Conservation (phyloP, 495 filamentous ascomycete species). For the Xylaria flabelliformis region DNA sequence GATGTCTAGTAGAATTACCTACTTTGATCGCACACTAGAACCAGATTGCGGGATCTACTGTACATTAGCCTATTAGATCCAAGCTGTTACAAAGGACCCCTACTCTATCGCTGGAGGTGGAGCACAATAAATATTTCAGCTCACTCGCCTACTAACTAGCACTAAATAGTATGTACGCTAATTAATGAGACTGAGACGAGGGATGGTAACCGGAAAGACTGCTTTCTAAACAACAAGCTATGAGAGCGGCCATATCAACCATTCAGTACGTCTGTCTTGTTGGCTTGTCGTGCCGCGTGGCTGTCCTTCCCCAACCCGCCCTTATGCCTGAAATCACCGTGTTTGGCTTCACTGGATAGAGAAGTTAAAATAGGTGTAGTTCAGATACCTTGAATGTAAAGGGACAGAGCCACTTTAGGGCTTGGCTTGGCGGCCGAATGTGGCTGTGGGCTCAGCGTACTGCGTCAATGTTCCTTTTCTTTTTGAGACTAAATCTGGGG, state of each 20-base stretch:
- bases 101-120: not conserved
- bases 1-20: not conserved
- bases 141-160: not conserved
- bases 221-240: not conserved
- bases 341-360: too few species aligned
- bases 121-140: not conserved
- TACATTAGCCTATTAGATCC: not conserved
- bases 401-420: too few species aligned
- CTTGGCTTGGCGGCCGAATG: too few species aligned
- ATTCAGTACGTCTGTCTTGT: too few species aligned
- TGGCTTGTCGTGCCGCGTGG: too few species aligned
- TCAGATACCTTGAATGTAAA: too few species aligned
- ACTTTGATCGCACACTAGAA: not conserved
- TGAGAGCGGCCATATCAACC: not conserved
- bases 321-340: too few species aligned
- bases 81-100: not conserved
- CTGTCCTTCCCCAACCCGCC: too few species aligned
- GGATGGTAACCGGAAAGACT: not conserved
- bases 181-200: not conserved
- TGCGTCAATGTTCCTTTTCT: too few species aligned
- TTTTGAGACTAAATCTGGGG: too few species aligned
- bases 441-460: too few species aligned
- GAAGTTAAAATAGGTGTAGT: too few species aligned
- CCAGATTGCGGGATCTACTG: constrained; percentile 1
- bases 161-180: not conserved